Base-by-base conservation (phyloP, 108 stramenopile genomes). In the Aureococcus anophagefferens region DNA sequence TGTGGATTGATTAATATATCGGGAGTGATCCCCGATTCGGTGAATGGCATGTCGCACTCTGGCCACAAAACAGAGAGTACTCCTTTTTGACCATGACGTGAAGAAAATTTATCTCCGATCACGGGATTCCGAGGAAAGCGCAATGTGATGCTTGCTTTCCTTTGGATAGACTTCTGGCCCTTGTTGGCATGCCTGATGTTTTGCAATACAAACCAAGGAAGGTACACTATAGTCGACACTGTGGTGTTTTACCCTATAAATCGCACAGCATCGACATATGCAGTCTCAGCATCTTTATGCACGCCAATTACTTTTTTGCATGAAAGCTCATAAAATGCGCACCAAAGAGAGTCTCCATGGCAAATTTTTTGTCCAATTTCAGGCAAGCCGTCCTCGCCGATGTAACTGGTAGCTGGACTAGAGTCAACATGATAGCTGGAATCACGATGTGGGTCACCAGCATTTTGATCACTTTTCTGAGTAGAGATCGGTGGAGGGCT, bases 1-100 rank as follows among this genome's bases (percentile, higher is more conserved):
- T 98, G 98, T 14, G 98, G 98, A 75, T 99, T 99, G 86, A 99
- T 97, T 69, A 99, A 95, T 30, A 97, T 78, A 81, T 99, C 98
- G 3, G 98, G 98, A 44, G 85, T 80, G 37, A 99, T 96, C 25
- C 96, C 98, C 72, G 88, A 85, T 81, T 99, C 98, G 65, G 91
- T 93, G 79, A 98, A 98, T 17, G 51, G 51, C 51, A 59, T 59
- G 73, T 99, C 95, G 16, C 87, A 85, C 73, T 97, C 94, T 14
- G 98, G 98, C 98, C 98, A 99, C 62, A 99, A 75, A 73, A 99
- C 94, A 74, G 92, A 93, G 65, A 97, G 76, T 44, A 96, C 95
- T 32, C 98, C 98, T 83, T 99, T 99, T 77, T 99, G 98, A 32
- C 98, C 98, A 81, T 99, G 98, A 45, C 98, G 89, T 74, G 92